Percentiles rank a stretch among this genome's conserved stretches.
phyloP scores from a whole-genome alignment of 2,329 filamentous ascomycete genomes.

The Metarhizium anisopliae region DNA sequence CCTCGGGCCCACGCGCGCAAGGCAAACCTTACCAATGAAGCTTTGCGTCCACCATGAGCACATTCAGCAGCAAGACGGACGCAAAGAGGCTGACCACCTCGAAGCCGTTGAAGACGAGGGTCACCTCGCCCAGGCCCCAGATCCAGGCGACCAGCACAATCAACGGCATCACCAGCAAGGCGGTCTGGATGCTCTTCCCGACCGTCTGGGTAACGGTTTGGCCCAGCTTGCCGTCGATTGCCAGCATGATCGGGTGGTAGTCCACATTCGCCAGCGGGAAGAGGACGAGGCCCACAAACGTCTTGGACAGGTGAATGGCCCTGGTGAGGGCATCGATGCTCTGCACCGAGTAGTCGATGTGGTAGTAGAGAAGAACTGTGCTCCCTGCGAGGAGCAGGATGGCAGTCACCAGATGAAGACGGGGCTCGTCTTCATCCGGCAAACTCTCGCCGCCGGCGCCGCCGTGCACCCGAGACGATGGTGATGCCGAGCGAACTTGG shows the following conservation, averaged over 20 bases:
- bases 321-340: background rate
- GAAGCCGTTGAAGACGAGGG: slow-evolving; percentile 1
- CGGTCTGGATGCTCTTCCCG: slow-evolving; percentile 1
- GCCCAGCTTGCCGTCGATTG: background rate
- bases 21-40: background rate
- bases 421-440: background rate
- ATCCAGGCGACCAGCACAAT: background rate
- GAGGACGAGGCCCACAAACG: slow-evolving; percentile 1
- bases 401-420: background rate
- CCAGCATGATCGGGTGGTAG: background rate
- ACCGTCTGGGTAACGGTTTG: slow-evolving; percentile 1
- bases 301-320: background rate
- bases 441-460: too few species aligned
- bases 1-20: too few species aligned
- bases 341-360: background rate
- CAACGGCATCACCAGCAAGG: background rate
- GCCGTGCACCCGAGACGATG: too few species aligned
- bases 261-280: background rate
- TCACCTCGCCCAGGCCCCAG: background rate
- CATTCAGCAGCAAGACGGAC: background rate
- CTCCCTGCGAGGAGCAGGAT: background rate
- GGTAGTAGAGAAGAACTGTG: background rate
- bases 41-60: background rate
- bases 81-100: slow-evolving; percentile 2
- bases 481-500: too few species aligned